Evolutionary conservation across 2,329 filamentous ascomycete genomes (phyloP), one percentile per base, ranked within the genome.

Genomic region (Trichoderma sp.): DNA sequence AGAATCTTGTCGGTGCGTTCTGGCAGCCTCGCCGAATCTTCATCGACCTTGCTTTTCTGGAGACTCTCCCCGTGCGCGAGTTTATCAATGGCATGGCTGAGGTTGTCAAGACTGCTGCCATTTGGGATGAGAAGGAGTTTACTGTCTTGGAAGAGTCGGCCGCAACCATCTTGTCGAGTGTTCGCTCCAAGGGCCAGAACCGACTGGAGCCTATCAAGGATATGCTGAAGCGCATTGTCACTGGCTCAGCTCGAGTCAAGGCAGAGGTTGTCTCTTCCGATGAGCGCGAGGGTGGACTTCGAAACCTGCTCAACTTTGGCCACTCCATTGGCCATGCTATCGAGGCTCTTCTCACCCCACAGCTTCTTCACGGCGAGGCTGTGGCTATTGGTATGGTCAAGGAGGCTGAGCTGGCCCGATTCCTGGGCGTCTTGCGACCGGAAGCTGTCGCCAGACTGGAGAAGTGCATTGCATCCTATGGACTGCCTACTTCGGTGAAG

Each of bases 31-130:
- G 92, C 78, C 91, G 94, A 74, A 95, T 98, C 75, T 99, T 97
- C 82, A 95, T 99, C 76, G 96, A 99, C 81, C 86, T 98, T 73
- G 88, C 91, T 70, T 98, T 99, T 79, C 86, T 99, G 70, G 93
- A 97, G 79, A 97, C 94, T 1, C 85, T 99, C 23, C 95, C 95
- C 1, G 91, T 92, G 74, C 88, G 96, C 75, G 95, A 99, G 82
- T 95, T 99, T 79, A 94, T 98, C 82, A 99, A 99, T 80, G 96
- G 96, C 73, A 98, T 99, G 95, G 96, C 95, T 30, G 96, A 99
- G 84, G 95, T 99, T 34, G 88, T 98, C 80, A 98, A 98, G 88
- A 99, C 96, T 4, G 96, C 96, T 3, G 96, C 96, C 68, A 98
- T 99, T 76, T 98, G 95, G 89, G 90, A 97, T 77, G 94, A 97